Evolutionary conservation across 164 flowering plant species (phyloP).

Genomic region (Liquidambar formosana): DNA sequence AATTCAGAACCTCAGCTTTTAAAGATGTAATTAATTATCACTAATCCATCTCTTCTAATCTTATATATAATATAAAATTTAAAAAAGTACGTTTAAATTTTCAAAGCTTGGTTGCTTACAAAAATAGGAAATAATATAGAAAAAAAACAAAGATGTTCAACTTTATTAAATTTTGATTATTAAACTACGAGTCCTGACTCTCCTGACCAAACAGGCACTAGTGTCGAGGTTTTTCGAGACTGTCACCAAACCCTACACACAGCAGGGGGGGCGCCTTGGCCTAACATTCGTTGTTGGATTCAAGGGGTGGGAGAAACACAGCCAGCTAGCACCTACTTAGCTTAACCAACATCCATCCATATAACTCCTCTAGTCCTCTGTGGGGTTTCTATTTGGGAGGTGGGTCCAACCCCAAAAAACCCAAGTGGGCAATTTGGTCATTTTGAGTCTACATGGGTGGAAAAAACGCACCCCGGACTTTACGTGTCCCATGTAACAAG

Average conservation of each 20-base stretch:
- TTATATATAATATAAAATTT: too few relatives aligned
- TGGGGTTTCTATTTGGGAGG: background rate
- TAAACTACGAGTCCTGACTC: conserved; percentile 3
- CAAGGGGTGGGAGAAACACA: conserved; percentile 9
- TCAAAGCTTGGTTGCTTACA: too few relatives aligned
- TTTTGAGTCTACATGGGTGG: background rate
- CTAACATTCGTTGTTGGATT: conserved; percentile 28
- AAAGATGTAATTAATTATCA: too few relatives aligned
- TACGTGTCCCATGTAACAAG: conserved; percentile 2
- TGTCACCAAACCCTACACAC: conserved; percentile 20
- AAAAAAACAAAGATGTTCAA: too few relatives aligned
- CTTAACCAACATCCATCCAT: too few relatives aligned
- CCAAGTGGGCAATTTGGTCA: conserved; percentile 12
- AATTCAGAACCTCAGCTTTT: too few relatives aligned
- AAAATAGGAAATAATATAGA: too few relatives aligned
- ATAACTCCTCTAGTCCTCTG: background rate
- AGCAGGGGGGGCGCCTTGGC: conserved; percentile 11
- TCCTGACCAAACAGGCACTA: conserved; percentile 23
- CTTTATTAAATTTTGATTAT: too few relatives aligned
- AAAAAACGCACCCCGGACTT: conserved; percentile 20
- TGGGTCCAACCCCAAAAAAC: too few relatives aligned
- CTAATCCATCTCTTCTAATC: too few relatives aligned
- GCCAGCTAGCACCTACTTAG: too few relatives aligned
- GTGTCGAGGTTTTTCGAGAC: conserved; percentile 29
- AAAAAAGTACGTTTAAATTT: too few relatives aligned